These are phyloP conservation scores for Trichoderma koningiopsis DNA, from an alignment of 2,329 filamentous ascomycete species.

Conservation along the genomic window DNA sequence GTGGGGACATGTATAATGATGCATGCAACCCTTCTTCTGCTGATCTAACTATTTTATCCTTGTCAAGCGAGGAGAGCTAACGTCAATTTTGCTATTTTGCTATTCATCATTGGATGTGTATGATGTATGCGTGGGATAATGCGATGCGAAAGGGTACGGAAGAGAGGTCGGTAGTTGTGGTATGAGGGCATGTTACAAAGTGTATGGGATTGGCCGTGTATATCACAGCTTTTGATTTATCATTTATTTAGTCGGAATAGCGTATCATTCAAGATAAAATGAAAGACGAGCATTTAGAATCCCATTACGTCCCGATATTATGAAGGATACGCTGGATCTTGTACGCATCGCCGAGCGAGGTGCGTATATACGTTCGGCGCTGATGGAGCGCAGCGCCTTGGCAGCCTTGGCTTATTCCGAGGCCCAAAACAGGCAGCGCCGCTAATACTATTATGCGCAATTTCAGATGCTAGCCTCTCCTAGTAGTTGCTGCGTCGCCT, in stretches of 20 bases:
- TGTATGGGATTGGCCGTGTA: constrained; percentile 1
- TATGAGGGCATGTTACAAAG: background rate
- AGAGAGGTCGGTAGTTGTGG: background rate
- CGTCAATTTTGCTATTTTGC: background rate
- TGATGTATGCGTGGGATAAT: background rate
- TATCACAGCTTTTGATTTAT: constrained; percentile 24
- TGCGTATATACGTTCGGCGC: constrained; percentile 23
- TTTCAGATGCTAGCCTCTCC: background rate
- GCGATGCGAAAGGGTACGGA: background rate
- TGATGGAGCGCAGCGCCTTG: background rate
- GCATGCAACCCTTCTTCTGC: background rate
- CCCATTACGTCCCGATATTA: constrained; percentile 16
- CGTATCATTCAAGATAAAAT: background rate
- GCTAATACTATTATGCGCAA: background rate
- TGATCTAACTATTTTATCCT: background rate
- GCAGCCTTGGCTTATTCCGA: constrained; percentile 7
- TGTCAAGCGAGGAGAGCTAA: background rate
- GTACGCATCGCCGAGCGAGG: background rate
- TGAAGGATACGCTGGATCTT: background rate
- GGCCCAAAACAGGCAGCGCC: background rate
- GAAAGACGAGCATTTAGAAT: background rate
- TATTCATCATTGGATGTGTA: constrained; percentile 16
- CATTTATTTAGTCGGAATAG: constrained; percentile 12
- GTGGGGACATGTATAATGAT: background rate
- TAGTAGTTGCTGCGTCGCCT: background rate